Conservation (phyloP, 176 grass and related monocot genomes). For the Thinopyrum elongatum region DNA sequence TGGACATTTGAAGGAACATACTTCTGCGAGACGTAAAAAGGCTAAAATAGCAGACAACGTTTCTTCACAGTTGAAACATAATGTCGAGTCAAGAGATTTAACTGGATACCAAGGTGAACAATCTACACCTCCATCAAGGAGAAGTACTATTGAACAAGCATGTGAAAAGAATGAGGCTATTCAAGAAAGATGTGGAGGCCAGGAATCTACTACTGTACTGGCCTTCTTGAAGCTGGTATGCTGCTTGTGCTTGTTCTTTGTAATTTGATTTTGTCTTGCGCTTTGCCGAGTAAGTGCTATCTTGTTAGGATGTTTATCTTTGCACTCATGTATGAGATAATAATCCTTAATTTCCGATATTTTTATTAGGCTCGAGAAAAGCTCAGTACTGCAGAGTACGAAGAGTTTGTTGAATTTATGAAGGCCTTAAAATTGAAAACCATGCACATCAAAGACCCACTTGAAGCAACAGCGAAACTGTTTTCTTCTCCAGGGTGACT, state of each 20-base stretch:
- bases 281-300: background rate
- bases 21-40: constrained; percentile 54
- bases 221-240: constrained; percentile 74
- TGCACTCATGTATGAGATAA: constrained; percentile 1
- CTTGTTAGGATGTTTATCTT: constrained; percentile 7
- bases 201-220: constrained; percentile 49
- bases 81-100: constrained; percentile 30
- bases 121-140: constrained; percentile 26
- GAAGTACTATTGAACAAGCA: constrained; percentile 19
- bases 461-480: constrained; percentile 82
- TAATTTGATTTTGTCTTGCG: constrained; percentile 7
- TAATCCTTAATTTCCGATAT: constrained; percentile 22
- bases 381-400: constrained; percentile 63
- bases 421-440: constrained; percentile 83
- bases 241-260: background rate
- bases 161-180: constrained; percentile 41
- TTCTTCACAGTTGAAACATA: constrained; percentile 36
- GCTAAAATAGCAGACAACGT: constrained; percentile 41
- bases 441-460: constrained; percentile 52
- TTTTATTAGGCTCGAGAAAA: constrained; percentile 68
- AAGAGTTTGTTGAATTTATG: constrained; percentile 84
- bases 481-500: constrained; percentile 61
- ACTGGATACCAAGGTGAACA: constrained; percentile 5
- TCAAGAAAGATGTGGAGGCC: constrained; percentile 33
- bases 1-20: constrained; percentile 16